Conservation (phyloP, 1,284 basidiomycete species). For the Entoloma clypeatum region DNA sequence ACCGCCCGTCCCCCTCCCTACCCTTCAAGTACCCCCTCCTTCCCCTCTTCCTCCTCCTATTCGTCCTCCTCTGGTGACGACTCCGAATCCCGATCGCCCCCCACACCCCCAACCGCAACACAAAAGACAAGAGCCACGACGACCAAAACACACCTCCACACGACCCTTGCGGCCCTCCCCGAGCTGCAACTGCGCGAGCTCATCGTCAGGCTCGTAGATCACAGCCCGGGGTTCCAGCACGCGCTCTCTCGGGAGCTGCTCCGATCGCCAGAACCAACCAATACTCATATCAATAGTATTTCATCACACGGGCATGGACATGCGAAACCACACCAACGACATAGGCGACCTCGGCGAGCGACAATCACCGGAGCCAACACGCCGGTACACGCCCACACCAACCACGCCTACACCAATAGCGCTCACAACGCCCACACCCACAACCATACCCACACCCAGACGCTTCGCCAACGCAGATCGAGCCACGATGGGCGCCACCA, state of each 20-base stretch:
- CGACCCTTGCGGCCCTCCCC: constrained; percentile 28
- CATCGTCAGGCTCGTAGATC: constrained; percentile 30
- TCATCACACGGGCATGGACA: too few species aligned
- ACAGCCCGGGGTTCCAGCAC: constrained; percentile 28
- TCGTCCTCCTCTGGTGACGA: too few species aligned
- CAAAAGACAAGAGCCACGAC: constrained; percentile 25
- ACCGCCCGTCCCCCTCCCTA: too few species aligned
- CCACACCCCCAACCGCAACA: constrained; percentile 26
- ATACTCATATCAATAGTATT: too few species aligned
- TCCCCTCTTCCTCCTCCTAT: too few species aligned
- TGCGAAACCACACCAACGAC: constrained; percentile 14
- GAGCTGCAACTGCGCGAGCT: constrained; percentile 31
- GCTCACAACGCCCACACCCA: too few species aligned
- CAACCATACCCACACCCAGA: too few species aligned
- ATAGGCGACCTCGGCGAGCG: constrained; percentile 11
- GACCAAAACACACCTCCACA: constrained; percentile 21
- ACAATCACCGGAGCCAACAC: constrained; percentile 9
- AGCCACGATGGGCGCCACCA: constrained; percentile 1
- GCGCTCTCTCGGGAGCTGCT: constrained; percentile 32
- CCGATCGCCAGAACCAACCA: neutral
- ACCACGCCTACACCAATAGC: too few species aligned
- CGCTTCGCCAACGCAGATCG: too few species aligned
- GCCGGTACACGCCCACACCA: constrained; percentile 14
- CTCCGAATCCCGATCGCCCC: constrained; percentile 9
- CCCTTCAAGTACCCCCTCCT: too few species aligned